Evolutionary conservation across 2,329 filamentous ascomycete genomes (phyloP), one percentile per base, ranked within the genome.

Genomic region (Colletotrichum neosansevieriae): DNA sequence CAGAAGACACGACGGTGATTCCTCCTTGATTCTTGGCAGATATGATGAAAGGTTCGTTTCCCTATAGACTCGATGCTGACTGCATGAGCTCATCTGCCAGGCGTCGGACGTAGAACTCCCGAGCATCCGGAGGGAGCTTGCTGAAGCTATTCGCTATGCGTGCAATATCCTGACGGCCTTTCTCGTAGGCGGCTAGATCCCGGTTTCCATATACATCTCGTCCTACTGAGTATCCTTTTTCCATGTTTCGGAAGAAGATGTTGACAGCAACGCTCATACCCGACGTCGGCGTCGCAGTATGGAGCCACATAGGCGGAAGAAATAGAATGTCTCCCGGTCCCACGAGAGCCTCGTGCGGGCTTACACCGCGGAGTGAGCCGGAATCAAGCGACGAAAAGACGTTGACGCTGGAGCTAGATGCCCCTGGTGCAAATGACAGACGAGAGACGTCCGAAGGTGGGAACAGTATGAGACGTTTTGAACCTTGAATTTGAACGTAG

Each of bases 171-270:
- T 87, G 85, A 59, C 94, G 85, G 0, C 92, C 92, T 74, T 92
- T 94, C 76, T 97, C 93, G 76, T 97, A 97, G 1, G 91, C 92
- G 44, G 91, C 91, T 57, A 97, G 78, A 78, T 97, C 94, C 44
- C 93, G 85, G 75, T 97, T 97, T 1, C 93, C 94, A 75, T 97
- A 97, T 0, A 97, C 91, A 76, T 97, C 94, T 71, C 90, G 87
- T 1, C 94, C 94, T 1, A 85, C 78, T 1, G 93, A 89, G 76
- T 96, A 96, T 1, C 87, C 89, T 3, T 77, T 81, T 3, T 89
- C 81, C 10, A 96, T 82, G 70, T 90, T 91, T 49, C 89, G 88
- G 80, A 97, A 97, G 82, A 97, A 97, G 32, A 95, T 87, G 76
- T 97, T 97, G n/a, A 97, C 90, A 1, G 93, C 93, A 7, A 97